Evolutionary conservation across 352 stramenopile genomes (phyloP), one percentile per base, ranked within the genome.

Genomic region (Stephanocyclus meneghinianus): DNA sequence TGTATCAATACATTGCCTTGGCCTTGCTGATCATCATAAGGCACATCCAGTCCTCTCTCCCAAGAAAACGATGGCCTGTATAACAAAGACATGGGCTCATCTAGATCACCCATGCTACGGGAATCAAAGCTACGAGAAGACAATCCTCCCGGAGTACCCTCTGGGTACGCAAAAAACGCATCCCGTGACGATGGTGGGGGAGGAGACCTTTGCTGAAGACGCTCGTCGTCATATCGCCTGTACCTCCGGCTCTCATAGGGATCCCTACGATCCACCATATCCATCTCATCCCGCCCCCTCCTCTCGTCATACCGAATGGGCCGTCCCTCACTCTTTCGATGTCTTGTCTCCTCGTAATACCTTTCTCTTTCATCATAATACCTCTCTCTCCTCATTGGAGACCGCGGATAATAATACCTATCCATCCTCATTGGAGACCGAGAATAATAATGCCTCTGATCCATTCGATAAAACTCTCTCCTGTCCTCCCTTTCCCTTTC

Each of bases 31-130:
- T 29, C 8, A 35, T 44, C 47, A 21, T 53, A 26, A 57, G 67
- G 64, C 48, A 71, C 40, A 35, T 80, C 62, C 47, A 80, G 63
- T 21, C 62, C 62, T n/a, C 51, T 44, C 45, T 80, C 73, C 73
- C 73, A 80, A 13, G 73, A 80, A 44, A 80, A 80, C 11, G 63
- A 74, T 7, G 73, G 63, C 29, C 73, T 64, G 32, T 74, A 80
- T 6, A 73, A 9, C 30, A 80, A 50, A 35, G 37, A 53, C 56
- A 61, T 57, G 8, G 73, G 73, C 6, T 80, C 73, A 6, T 80
- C 73, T n/a, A 80, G 57, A 48, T 80, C 73, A 16, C 70, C 73
- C 55, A 80, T 51, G n/a, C 64, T 74, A 10, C 73, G 29, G 18
- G 55, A 80, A 65, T 74, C 63, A 55, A 71, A 71, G 42, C 63